Conservation (phyloP, 1,284 basidiomycete genomes). For the Blastosporella zonata region DNA sequence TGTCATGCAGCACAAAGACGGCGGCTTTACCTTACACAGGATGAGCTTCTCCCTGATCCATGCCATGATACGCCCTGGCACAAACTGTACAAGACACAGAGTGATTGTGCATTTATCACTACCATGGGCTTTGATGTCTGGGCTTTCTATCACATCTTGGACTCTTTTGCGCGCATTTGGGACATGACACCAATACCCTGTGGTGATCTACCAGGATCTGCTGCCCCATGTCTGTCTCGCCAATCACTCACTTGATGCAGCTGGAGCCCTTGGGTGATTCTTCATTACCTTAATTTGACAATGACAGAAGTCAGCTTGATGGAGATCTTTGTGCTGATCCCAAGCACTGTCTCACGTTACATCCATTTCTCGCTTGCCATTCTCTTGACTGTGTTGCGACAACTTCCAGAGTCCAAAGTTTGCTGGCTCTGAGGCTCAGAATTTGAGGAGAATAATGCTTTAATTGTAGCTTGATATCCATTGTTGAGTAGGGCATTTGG, state of each 20-base stretch:
- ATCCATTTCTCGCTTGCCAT: constrained; percentile 32
- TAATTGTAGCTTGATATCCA: constrained; percentile 35
- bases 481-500: constrained; percentile 40
- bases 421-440: constrained; percentile 30
- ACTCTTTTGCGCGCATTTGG: constrained; percentile 33
- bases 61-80: constrained; percentile 36
- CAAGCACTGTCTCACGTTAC: constrained; percentile 33
- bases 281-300: constrained; percentile 41
- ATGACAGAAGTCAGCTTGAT: constrained; percentile 27
- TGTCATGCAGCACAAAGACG: constrained; percentile 8
- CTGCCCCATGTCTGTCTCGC: constrained; percentile 27
- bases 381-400: constrained; percentile 30
- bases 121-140: constrained; percentile 44
- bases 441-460: constrained; percentile 26
- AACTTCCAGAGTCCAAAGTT: constrained; percentile 34
- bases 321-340: constrained; percentile 37
- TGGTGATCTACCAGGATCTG: constrained; percentile 26
- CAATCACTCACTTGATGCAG: constrained; percentile 34
- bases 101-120: constrained; percentile 43
- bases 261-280: constrained; percentile 42
- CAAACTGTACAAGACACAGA: constrained; percentile 25
- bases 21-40: constrained; percentile 23
- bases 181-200: constrained; percentile 32
- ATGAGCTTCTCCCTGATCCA: constrained; percentile 22
- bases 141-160: constrained; percentile 37